Evolutionary conservation across 768 basidiomycete species (phyloP).

Genomic region (Mycena maculata): DNA sequence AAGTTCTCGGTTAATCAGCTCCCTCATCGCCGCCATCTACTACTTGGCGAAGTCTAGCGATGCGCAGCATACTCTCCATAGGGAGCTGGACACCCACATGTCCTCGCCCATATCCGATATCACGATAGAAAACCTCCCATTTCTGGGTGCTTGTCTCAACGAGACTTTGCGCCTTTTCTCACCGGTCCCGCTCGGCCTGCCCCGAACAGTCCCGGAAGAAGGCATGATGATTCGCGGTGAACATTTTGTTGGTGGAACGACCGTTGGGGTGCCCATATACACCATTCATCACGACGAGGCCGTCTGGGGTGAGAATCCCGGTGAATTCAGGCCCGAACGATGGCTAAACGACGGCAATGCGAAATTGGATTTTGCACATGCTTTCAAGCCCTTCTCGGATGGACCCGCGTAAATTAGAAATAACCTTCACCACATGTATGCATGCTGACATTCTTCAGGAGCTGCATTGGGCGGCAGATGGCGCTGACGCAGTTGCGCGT

Average conservation of each 20-base stretch:
- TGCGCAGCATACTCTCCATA: conserved; percentile 64
- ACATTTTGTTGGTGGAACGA: conserved; percentile 61
- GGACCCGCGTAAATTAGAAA: conserved; percentile 69
- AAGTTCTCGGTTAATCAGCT: conserved; percentile 52
- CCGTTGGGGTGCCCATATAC: conserved; percentile 70
- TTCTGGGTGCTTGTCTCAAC: conserved; percentile 71
- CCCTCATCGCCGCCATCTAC: conserved; percentile 75
- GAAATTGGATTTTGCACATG: conserved; percentile 45
- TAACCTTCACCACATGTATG: neutral
- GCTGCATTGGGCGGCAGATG: conserved; percentile 69
- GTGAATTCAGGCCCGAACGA: conserved; percentile 67
- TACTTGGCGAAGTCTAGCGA: conserved; percentile 63
- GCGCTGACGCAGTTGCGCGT: conserved; percentile 68
- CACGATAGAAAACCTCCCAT: conserved; percentile 65
- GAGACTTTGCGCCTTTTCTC: conserved; percentile 73
- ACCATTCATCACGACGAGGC: conserved; percentile 65
- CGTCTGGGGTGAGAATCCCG: conserved; percentile 70
- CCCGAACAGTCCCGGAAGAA: conserved; percentile 64
- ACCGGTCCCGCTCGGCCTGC: conserved; percentile 71
- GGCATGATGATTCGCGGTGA: conserved; percentile 56
- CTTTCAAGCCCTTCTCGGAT: conserved; percentile 72
- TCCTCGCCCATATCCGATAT: conserved; percentile 54
- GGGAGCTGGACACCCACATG: conserved; percentile 69
- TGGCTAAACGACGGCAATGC: conserved; percentile 70
- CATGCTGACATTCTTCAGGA: neutral